These are phyloP conservation scores for Arachis hypogaea DNA, from an alignment of 306 rosid species.

Conservation along the genomic window DNA sequence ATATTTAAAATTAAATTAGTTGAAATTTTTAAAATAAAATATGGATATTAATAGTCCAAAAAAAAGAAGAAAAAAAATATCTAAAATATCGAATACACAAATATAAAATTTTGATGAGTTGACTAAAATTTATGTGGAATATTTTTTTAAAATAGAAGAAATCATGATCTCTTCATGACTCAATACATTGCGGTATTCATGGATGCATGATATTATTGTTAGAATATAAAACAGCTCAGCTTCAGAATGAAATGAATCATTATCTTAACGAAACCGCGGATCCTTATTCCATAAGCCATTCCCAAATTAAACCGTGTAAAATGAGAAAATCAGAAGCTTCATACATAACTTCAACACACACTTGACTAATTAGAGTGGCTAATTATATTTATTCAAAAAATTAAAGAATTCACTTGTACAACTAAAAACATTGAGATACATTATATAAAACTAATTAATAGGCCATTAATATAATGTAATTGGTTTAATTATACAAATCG, in stretches of 20 bases:
- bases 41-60: no score
- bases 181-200: neutral
- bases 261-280: conserved; percentile 29
- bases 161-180: no score
- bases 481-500: neutral
- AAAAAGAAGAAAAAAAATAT: no score
- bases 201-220: neutral
- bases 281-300: conserved; percentile 13
- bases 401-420: neutral
- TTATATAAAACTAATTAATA: no score
- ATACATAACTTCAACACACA: neutral
- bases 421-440: neutral
- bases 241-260: conserved; percentile 10
- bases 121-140: neutral
- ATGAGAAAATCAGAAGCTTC: neutral
- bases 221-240: conserved; percentile 36
- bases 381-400: neutral
- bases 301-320: conserved; percentile 25
- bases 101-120: conserved; percentile 10
- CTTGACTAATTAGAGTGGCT: neutral
- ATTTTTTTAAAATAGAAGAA: neutral
- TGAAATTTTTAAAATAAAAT: no score
- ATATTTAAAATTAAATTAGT: no score
- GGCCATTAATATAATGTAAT: neutral
- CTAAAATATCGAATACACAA: no score